Evolutionary conservation across 768 basidiomycete species (phyloP).

Genomic region (Chalciporus pseudorubinellus): DNA sequence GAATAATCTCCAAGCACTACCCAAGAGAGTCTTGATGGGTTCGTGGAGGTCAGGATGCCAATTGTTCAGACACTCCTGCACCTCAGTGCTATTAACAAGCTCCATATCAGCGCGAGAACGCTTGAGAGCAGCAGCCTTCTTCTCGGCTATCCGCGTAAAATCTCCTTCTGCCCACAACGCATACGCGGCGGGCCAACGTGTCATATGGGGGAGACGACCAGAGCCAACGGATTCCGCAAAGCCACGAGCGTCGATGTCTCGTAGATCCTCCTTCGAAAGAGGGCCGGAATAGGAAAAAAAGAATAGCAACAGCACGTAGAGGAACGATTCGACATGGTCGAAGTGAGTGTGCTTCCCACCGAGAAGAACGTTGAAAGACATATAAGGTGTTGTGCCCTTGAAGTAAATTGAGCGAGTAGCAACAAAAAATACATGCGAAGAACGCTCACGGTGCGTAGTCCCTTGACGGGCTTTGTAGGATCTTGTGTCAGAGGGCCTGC

Average conservation of each 20-base stretch:
- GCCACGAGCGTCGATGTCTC: not conserved
- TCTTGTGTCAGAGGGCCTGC: too few relatives aligned
- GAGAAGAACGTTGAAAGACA: constrained; percentile 6
- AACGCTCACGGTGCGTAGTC: not conserved
- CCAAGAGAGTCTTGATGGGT: not conserved
- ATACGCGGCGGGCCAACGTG: not conserved
- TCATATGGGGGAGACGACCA: not conserved
- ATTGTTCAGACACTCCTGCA: not conserved
- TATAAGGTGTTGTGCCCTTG: constrained; percentile 5
- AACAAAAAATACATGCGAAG: too few relatives aligned
- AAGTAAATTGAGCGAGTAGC: not conserved
- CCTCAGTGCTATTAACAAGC: not conserved
- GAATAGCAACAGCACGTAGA: constrained; percentile 6
- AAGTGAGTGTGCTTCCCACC: not conserved
- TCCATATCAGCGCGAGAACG: too few relatives aligned
- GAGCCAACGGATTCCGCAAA: not conserved
- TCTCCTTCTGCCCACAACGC: not conserved
- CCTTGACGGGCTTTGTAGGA: too few relatives aligned
- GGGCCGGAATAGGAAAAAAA: constrained; percentile 3
- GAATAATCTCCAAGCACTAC: not conserved
- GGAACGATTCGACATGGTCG: constrained; percentile 8
- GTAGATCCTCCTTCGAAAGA: not conserved
- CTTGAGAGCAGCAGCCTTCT: not conserved
- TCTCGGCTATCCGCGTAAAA: not conserved
- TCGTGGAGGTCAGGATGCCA: not conserved